Conservation (phyloP, 2,329 filamentous ascomycete genomes). For the Rhytidhysteron rufulum region DNA sequence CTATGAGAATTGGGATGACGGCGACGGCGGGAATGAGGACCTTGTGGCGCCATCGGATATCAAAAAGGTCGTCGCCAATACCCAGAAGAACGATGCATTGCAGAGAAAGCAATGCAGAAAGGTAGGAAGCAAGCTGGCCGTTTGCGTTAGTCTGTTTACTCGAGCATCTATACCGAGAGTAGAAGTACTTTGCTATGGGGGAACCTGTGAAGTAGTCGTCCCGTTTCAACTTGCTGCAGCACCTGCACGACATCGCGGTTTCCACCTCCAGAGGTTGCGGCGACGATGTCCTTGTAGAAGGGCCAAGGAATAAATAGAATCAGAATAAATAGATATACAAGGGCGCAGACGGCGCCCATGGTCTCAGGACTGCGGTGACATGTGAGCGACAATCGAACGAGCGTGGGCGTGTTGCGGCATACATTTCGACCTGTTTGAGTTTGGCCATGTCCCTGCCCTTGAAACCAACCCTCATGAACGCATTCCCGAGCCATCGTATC, state of each 20-base stretch:
- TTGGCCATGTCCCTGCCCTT: slow-evolving; percentile 89
- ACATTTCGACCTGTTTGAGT: slow-evolving; percentile 70
- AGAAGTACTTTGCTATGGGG: slow-evolving; percentile 79
- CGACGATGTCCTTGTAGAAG: slow-evolving; percentile 97
- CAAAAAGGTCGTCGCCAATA: slow-evolving; percentile 92
- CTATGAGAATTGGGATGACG: slow-evolving; percentile 85
- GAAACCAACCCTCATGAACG: slow-evolving; percentile 82
- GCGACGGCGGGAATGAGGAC: slow-evolving; percentile 95
- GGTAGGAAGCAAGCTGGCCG: slow-evolving; percentile 84
- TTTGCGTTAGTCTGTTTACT: slow-evolving; percentile 3
- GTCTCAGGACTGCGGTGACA: slow-evolving; percentile 67
- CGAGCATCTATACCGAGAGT: no score
- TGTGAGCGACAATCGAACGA: slow-evolving; percentile 17
- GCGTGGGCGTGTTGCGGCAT: slow-evolving; percentile 25
- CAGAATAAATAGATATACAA: slow-evolving; percentile 84
- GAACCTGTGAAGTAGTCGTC: slow-evolving; percentile 84
- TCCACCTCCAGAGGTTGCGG: slow-evolving; percentile 87
- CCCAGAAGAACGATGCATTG: slow-evolving; percentile 89
- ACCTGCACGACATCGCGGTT: slow-evolving; percentile 83
- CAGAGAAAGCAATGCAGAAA: slow-evolving; percentile 88
- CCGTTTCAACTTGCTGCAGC: slow-evolving; percentile 69
- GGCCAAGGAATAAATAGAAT: slow-evolving; percentile 95
- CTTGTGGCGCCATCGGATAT: slow-evolving; percentile 98
- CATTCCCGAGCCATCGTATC: slow-evolving; percentile 88
- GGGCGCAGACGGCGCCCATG: slow-evolving; percentile 90